phyloP scores from a whole-genome alignment of 2,329 filamentous ascomycete genomes.

The Scedosporium apiospermum region DNA sequence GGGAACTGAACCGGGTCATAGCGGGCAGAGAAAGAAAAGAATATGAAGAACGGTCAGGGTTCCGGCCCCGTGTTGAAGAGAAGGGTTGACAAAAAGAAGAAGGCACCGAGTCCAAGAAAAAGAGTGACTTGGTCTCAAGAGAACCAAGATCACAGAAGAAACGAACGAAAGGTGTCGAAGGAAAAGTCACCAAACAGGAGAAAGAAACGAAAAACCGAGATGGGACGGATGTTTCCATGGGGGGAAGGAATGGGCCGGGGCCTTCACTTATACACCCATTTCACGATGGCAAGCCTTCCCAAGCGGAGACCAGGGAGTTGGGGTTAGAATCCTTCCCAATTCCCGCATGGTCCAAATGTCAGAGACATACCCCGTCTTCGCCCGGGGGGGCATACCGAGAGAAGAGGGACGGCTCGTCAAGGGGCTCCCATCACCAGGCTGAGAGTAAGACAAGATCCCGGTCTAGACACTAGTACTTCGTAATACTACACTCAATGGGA shows the following conservation, averaged over 20 bases:
- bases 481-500: background rate
- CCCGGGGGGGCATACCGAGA: background rate
- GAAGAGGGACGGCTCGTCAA: background rate
- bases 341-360: background rate
- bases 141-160: slow-evolving; percentile 7
- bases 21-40: slow-evolving; percentile 1
- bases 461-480: no score
- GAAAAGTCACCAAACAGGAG: background rate
- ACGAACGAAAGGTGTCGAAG: background rate
- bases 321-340: background rate
- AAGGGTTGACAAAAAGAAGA: slow-evolving; percentile 1
- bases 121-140: background rate
- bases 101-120: slow-evolving; percentile 4
- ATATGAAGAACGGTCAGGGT: slow-evolving; percentile 3
- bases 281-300: background rate
- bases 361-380: background rate
- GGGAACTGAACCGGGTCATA: background rate
- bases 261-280: background rate
- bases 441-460: background rate
- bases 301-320: background rate
- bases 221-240: background rate
- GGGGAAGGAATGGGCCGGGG: background rate
- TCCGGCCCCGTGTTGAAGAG: background rate
- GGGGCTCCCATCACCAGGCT: background rate
- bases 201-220: background rate